Evolutionary conservation across 2,329 filamentous ascomycete species (phyloP), one percentile per base, ranked within the genome.

Genomic region (Colletotrichum sp.): DNA sequence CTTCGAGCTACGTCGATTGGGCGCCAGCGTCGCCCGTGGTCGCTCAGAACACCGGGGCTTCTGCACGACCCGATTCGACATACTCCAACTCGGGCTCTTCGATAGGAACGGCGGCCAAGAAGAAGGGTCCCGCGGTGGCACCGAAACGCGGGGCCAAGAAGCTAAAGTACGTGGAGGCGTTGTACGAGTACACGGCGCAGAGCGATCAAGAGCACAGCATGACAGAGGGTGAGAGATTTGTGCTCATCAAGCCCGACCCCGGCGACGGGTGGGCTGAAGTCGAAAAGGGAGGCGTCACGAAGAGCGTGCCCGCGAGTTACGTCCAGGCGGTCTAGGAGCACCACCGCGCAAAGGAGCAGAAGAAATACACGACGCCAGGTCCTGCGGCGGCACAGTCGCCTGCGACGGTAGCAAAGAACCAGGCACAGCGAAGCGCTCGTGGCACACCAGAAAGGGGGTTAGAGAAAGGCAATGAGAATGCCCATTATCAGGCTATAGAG

Each of bases 221-320:
- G 95, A 83, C 84, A 1, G 96, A 98, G 84, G 97, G 97, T 1
- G 97, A 99, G 85, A 91, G 93, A 68, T 98, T 99, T 81, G 96
- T 99, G 52, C 88, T 99, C 36, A 92, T 98, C 77, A 96, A 93
- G 81, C 93, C 95, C 72, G 96, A 99, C 82, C 91, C 93, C 0
- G 97, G 97, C 2, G 97, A 99, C 86, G 97, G 97, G 1, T 99
- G 97, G 97, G 95, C 93, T 32, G 97, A 99, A 86, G 97, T 99
- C 21, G 97, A 99, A 87, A 96, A 95, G 84, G 96, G 95, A 21
- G 96, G 96, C 2, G 88, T 93, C 55, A 95, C 93, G 65, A 96
- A 93, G 82, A 98, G 96, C 83, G 97, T 99, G 70, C 97, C 97
- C 61, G 96, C 96, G 48, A 98, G 95, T 84, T 99, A 99, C 87